Conservation (phyloP, 306 rosid species). For the Phaseolus lunatus region DNA sequence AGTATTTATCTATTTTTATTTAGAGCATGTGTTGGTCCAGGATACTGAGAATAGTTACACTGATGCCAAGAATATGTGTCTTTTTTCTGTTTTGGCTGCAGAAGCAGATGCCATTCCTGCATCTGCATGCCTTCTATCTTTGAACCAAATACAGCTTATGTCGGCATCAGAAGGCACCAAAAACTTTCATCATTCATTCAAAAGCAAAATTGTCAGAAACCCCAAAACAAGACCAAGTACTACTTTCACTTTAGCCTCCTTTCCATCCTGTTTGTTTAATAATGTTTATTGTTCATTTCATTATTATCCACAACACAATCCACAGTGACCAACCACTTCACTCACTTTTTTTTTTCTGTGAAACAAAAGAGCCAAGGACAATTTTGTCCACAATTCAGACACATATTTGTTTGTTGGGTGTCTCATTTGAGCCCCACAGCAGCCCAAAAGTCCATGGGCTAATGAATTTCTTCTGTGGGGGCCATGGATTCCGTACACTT, state of each 20-base stretch:
- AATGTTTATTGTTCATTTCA: background rate
- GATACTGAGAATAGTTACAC: constrained; percentile 31
- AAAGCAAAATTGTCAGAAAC: constrained; percentile 59
- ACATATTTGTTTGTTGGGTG: constrained; percentile 53
- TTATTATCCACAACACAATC: constrained; percentile 36
- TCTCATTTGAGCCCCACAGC: constrained; percentile 54
- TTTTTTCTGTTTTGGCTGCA: constrained; percentile 35
- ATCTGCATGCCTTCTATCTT: constrained; percentile 36
- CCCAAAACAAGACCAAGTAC: constrained; percentile 39
- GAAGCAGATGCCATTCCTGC: constrained; percentile 42
- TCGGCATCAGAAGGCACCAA: constrained; percentile 58
- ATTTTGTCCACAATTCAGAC: constrained; percentile 27
- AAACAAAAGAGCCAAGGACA: constrained; percentile 30
- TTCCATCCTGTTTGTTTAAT: constrained; percentile 36
- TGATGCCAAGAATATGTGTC: constrained; percentile 43
- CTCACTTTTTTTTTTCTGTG: constrained; percentile 23
- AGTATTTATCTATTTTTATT: background rate
- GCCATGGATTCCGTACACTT: constrained; percentile 51
- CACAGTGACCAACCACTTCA: background rate
- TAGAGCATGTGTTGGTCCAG: constrained; percentile 3
- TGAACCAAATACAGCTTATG: constrained; percentile 41
- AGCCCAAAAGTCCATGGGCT: constrained; percentile 52
- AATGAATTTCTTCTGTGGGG: constrained; percentile 47
- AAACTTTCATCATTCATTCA: constrained; percentile 55
- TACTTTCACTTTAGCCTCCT: constrained; percentile 45